Percentiles rank a stretch among this genome's conserved stretches.
These are phyloP conservation scores for Ehretia macrophylla DNA, from an alignment of 257 asterid species.

Conservation along the genomic window DNA sequence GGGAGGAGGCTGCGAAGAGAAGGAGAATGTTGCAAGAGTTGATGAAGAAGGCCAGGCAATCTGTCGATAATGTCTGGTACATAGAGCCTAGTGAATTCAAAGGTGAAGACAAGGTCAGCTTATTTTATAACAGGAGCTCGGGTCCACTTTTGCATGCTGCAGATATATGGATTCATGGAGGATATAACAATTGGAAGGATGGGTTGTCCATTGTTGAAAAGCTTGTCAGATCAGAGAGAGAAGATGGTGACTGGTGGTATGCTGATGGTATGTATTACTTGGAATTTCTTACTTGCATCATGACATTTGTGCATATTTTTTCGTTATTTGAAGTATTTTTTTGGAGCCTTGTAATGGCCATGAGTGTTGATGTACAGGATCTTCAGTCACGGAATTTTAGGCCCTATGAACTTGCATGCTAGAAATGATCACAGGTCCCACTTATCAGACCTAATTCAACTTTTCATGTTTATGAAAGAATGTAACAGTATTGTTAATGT, in stretches of 20 bases:
- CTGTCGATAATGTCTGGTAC: conserved; percentile 61
- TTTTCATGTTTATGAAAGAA: too few relatives aligned
- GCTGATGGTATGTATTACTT: conserved; percentile 56
- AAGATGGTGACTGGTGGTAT: conserved; percentile 86
- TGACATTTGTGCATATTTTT: conserved; percentile 5
- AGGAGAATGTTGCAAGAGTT: conserved; percentile 39
- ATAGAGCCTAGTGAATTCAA: conserved; percentile 58
- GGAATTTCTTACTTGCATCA: conserved; percentile 16
- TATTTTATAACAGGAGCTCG: conserved; percentile 68
- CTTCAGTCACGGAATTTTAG: too few relatives aligned
- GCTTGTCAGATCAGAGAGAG: conserved; percentile 46
- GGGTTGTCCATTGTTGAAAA: conserved; percentile 70
- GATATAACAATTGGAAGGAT: conserved; percentile 70
- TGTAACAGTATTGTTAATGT: too few relatives aligned
- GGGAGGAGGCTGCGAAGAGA: conserved; percentile 56
- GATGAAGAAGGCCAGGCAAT: conserved; percentile 40
- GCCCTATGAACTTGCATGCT: too few relatives aligned
- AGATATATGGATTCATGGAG: conserved; percentile 92
- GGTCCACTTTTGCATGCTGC: conserved; percentile 65
- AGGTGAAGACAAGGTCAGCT: conserved; percentile 52
- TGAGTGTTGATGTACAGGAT: too few relatives aligned
- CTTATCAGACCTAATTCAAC: too few relatives aligned
- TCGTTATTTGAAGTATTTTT: conserved; percentile 11
- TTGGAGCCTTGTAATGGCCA: background rate
- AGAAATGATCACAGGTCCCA: too few relatives aligned